phyloP scores from a whole-genome alignment of 257 asterid genomes.

The Henckelia pumila region DNA sequence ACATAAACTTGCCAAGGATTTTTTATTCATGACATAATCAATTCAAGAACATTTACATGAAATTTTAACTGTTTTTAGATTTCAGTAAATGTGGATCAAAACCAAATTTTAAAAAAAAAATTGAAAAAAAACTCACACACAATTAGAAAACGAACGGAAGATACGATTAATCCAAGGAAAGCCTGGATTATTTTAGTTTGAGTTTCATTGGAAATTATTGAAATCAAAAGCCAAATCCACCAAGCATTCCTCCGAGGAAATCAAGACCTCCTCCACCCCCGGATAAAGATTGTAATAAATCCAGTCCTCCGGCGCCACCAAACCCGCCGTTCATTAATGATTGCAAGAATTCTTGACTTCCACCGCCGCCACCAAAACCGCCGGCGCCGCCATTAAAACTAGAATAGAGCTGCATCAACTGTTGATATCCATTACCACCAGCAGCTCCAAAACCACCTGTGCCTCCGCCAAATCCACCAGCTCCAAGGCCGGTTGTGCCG shows the following conservation, averaged over 20 bases:
- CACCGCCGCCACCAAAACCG: slow-evolving; percentile 19
- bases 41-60: neutral
- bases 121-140: too few species aligned
- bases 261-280: slow-evolving; percentile 36
- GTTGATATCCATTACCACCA: slow-evolving; percentile 21
- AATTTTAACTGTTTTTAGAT: neutral
- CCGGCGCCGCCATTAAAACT: slow-evolving; percentile 17
- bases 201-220: neutral
- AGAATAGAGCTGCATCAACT: slow-evolving; percentile 23
- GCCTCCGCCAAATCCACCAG: neutral
- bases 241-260: slow-evolving; percentile 30
- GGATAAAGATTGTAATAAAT: slow-evolving; percentile 32
- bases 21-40: neutral
- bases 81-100: neutral
- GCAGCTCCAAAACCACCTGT: slow-evolving; percentile 23
- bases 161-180: too few species aligned
- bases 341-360: slow-evolving; percentile 1
- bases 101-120: neutral
- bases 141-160: too few species aligned
- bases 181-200: neutral
- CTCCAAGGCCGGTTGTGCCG: slow-evolving; percentile 26
- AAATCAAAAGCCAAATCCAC: slow-evolving; percentile 29
- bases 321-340: slow-evolving; percentile 20
- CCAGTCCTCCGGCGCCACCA: slow-evolving; percentile 29
- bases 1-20: neutral